Percentiles rank a stretch among this genome's conserved stretches.
phyloP scores from a whole-genome alignment of 805 yeast genomes.

The Wickerhamomyces alni region DNA sequence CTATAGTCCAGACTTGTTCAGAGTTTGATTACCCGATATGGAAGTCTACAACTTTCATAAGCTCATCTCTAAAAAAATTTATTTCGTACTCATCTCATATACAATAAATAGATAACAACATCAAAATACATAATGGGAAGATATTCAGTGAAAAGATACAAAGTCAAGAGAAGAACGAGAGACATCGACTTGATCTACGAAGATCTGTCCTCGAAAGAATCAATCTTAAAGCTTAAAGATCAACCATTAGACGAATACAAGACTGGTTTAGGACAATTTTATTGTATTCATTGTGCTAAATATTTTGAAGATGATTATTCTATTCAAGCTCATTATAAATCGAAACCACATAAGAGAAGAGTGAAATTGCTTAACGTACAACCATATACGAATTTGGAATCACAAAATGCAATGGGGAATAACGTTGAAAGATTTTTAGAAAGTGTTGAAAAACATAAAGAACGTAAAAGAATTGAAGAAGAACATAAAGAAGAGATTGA shows the following conservation, averaged over 20 bases:
- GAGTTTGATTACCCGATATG: not conserved
- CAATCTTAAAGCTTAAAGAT: slow-evolving; percentile 61
- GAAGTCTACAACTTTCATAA: not conserved
- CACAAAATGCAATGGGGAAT: slow-evolving; percentile 85
- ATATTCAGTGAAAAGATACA: slow-evolving; percentile 78
- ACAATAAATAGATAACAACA: too few species aligned
- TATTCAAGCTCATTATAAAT: slow-evolving; percentile 62
- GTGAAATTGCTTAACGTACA: slow-evolving; percentile 66
- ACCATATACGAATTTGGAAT: slow-evolving; percentile 84
- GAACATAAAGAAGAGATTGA: slow-evolving; percentile 35
- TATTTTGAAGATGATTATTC: slow-evolving; percentile 79
- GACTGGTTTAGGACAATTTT: slow-evolving; percentile 93
- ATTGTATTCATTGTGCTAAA: slow-evolving; percentile 91
- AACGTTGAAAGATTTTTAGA: slow-evolving; percentile 62
- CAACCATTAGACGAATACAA: slow-evolving; percentile 86
- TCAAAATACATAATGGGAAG: slow-evolving; percentile 77
- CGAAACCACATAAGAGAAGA: slow-evolving; percentile 83
- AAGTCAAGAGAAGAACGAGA: slow-evolving; percentile 81
- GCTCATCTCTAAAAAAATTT: slow-evolving; percentile 6
- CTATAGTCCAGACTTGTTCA: too few species aligned
- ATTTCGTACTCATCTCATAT: too few species aligned
- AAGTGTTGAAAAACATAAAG: slow-evolving; percentile 56
- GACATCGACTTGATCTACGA: slow-evolving; percentile 79
- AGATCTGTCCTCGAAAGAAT: slow-evolving; percentile 61
- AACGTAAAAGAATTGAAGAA: slow-evolving; percentile 42